Conservation (phyloP, 176 grass and related monocot genomes). For the Bolboschoenus planiculmis region DNA sequence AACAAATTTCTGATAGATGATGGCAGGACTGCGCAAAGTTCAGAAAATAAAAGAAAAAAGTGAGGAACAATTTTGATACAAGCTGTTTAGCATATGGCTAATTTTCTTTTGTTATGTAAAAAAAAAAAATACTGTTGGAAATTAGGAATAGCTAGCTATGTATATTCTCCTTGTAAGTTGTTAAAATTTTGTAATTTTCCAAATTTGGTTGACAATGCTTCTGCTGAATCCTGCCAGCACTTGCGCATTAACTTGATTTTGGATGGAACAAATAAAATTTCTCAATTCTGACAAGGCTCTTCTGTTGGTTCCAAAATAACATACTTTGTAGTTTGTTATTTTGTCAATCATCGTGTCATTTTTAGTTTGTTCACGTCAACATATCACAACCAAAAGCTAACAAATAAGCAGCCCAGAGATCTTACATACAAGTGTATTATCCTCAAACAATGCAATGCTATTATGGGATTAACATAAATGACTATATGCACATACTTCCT, state of each 20-base stretch:
- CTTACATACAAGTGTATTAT: background rate
- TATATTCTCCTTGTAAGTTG: background rate
- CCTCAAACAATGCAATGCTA: background rate
- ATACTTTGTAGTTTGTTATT: background rate
- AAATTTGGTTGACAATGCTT: background rate
- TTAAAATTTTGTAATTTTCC: background rate
- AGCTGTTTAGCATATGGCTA: background rate
- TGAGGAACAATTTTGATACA: too few species aligned
- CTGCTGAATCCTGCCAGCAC: background rate
- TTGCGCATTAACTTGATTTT: background rate
- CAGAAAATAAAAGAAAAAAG: background rate
- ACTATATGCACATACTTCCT: background rate
- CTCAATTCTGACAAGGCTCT: background rate
- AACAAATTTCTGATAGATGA: background rate
- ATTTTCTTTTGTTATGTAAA: background rate
- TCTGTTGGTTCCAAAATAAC: background rate
- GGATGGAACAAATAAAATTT: background rate
- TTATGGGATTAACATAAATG: background rate
- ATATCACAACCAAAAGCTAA: background rate
- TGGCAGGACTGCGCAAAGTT: background rate
- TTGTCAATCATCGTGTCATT: background rate
- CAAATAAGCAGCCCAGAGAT: too few species aligned
- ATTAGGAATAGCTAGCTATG: background rate
- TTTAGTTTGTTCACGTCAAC: background rate
- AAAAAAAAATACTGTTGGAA: background rate